Evolutionary conservation across 2,329 filamentous ascomycete genomes (phyloP).

Genomic region (Penicillium corylophilum): DNA sequence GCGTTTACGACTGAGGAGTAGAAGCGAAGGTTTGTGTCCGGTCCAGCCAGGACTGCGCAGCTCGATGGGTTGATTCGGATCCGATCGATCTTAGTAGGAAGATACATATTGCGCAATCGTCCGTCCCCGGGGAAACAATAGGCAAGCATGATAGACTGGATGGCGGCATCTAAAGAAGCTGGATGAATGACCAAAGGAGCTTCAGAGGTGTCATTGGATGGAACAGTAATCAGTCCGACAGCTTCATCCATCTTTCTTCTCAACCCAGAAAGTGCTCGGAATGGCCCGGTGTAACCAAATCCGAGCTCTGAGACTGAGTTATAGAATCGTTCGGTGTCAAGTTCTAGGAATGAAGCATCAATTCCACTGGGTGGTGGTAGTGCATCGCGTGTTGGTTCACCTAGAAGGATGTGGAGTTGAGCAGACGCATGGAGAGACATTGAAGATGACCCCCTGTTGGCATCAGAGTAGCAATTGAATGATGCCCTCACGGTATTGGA

Average conservation of each 20-base stretch:
- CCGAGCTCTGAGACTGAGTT: constrained; percentile 23
- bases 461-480: constrained; percentile 21
- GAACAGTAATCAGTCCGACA: constrained; percentile 17
- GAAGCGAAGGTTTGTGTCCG: constrained; percentile 16
- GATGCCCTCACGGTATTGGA: constrained; percentile 3
- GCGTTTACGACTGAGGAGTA: constrained; percentile 15
- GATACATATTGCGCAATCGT: constrained; percentile 17
- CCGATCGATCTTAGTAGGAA: constrained; percentile 21
- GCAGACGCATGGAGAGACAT: constrained; percentile 20
- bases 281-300: constrained; percentile 27
- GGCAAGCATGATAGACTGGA: constrained; percentile 23
- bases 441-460: constrained; percentile 14
- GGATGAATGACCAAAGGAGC: constrained; percentile 15
- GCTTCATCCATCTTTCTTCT: constrained; percentile 22
- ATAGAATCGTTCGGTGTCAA: constrained; percentile 28
- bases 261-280: constrained; percentile 18
- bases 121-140: constrained; percentile 24
- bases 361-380: constrained; percentile 3
- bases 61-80: constrained; percentile 16
- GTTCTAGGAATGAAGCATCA: constrained; percentile 9
- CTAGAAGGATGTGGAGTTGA: constrained; percentile 9
- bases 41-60: constrained; percentile 4
- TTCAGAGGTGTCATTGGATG: neutral
- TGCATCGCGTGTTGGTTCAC: constrained; percentile 3
- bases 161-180: constrained; percentile 16